Base-by-base conservation (phyloP, 441 rosid genomes). In the Lagerstroemia fauriei region DNA sequence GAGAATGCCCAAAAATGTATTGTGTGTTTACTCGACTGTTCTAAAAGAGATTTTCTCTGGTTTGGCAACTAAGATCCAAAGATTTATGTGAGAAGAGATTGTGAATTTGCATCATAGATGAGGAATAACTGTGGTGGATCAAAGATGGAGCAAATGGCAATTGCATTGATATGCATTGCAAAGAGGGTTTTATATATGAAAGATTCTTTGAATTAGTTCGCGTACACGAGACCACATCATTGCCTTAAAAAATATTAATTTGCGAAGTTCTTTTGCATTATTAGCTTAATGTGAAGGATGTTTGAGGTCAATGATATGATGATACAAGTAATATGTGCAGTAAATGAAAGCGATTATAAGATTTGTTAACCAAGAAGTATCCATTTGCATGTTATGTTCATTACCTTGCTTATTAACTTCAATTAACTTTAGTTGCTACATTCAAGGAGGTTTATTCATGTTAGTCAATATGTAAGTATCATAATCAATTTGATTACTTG, bases 71-170 rank as follows among this genome's bases (percentile, higher is more conserved):
- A 50, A 17, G 31, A 13, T 82, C 46, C 76, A 50, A 83, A 78
- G 0, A 16, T 69, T 71, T 56, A 82, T 25, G 20, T 8, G 38
- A 11, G 46, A 70, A 7, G 76, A 69, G 38, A 77, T 78, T 78
- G 46, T 27, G 66, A 72, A 20, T 56, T 78, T 78, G 79, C 50
- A 34, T 74, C 4, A 73, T 83, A 44, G 56, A 78, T 56, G 74
- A 78, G 78, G 74, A 83, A 32, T 38, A 66, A 73, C 8, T 13
- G 73, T 11, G 78, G 78, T 78, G 78, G 61, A 24, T 78, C 51
- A 3, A 78, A 73, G 25, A 78, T 22, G 50, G 79, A 83, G 27
- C 68, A 83, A 73, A 83, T 83, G 82, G 20, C 79, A 29, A 20
- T 73, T 59, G 82, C 59, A 7, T 48, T 78, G 20, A 83, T 75